These are phyloP conservation scores for Monilinia laxa DNA, from an alignment of 2,329 filamentous ascomycete species.

Conservation along the genomic window DNA sequence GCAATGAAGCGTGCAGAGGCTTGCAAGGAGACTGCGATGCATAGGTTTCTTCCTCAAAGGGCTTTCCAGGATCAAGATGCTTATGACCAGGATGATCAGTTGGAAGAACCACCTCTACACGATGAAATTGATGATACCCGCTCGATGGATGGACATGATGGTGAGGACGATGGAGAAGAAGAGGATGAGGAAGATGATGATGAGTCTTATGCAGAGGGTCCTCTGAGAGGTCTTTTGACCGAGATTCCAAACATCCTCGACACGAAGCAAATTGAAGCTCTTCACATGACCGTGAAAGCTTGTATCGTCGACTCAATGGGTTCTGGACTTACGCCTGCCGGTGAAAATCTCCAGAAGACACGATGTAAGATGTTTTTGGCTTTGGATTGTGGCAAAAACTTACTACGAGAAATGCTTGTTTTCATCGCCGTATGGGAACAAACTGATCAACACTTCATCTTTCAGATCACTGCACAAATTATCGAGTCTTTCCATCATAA, in stretches of 20 bases:
- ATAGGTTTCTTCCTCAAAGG: slow-evolving; percentile 44
- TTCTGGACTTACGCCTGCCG: slow-evolving; percentile 62
- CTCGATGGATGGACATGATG: slow-evolving; percentile 44
- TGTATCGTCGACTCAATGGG: slow-evolving; percentile 84
- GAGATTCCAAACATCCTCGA: slow-evolving; percentile 94
- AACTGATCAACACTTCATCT: slow-evolving; percentile 88
- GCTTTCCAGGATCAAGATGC: slow-evolving; percentile 40
- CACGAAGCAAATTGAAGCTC: slow-evolving; percentile 89
- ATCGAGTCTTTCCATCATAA: slow-evolving; percentile 90
- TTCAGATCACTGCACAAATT: slow-evolving; percentile 94
- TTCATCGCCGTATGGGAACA: slow-evolving; percentile 98
- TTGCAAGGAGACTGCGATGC: slow-evolving; percentile 59
- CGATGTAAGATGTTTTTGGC: slow-evolving; percentile 87
- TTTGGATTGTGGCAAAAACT: slow-evolving; percentile 84
- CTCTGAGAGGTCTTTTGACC: slow-evolving; percentile 79
- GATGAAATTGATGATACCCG: slow-evolving; percentile 51
- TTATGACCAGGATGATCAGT: slow-evolving; percentile 53
- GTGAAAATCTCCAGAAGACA: slow-evolving; percentile 85
- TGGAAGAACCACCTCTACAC: slow-evolving; percentile 45
- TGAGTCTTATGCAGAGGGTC: slow-evolving; percentile 76
- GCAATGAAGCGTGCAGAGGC: slow-evolving; percentile 57
- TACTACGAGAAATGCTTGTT: slow-evolving; percentile 86
- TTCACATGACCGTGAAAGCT: slow-evolving; percentile 96
- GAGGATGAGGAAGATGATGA: slow-evolving; percentile 72
- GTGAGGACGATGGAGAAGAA: slow-evolving; percentile 58